Evolutionary conservation across 257 asterid genomes (phyloP), one percentile per base, ranked within the genome.

Genomic region (Nemophila menziesii): DNA sequence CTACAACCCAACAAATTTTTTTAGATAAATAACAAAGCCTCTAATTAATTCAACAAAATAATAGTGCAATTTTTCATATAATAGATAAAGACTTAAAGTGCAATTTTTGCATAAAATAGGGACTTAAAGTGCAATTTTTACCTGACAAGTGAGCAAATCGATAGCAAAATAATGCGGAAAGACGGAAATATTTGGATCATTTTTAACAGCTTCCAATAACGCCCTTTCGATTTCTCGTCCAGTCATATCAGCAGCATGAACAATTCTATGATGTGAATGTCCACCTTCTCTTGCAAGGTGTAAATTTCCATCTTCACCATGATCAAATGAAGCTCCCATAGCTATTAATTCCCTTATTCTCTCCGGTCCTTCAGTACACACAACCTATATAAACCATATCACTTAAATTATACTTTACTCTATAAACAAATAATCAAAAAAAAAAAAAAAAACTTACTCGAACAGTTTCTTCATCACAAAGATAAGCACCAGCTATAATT

Each of bases 251-350:
- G 99, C 94, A 43, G 99, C 94, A 57, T 85, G 99, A 45, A 90
- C 99, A 44, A 90, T 90, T 66, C 99, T 80, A 23, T 39, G 71
- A 75, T 90, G 99, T 51, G 99, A 90, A 64, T 90, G 99, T 33
- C 99, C 99, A 13, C 99, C 99, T 70, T 90, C 99, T 70, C 93
- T 81, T 16, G 99, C 96, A 46, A 90, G 65, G 61, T 90, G 96
- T 69, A 90, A 68, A 57, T 90, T 85, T n/a, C 99, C 99, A 58
- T 90, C 99, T 60, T 85, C 89, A 51, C 94, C 96, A 19, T 90
- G 96, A 65, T 90, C 96, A 58, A 90, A 90, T 14, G 99, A 85
- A 67, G 99, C 96, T 40, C 99, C 99, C 94, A 90, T 90, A n/a
- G 99, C 92, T 16, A 90, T 85, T 71, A 90, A 58, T 65, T 90